phyloP scores from a whole-genome alignment of 495 filamentous ascomycete species.

The Thozetella sp. region DNA sequence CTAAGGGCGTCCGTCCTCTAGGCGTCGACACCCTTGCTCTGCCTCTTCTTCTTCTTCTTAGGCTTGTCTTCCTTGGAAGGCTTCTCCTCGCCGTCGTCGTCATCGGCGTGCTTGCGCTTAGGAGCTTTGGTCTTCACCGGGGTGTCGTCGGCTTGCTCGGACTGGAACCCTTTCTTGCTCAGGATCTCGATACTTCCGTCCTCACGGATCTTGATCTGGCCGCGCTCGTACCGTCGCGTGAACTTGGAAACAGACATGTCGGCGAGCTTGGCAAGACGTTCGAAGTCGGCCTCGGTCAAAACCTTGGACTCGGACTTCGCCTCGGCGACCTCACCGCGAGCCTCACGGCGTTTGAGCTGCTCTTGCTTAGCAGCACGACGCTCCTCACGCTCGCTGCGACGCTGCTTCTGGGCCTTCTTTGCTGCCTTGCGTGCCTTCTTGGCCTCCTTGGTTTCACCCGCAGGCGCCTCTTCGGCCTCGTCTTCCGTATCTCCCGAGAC shows the following conservation, averaged over 20 bases:
- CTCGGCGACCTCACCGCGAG: neutral
- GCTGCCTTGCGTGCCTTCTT: slow-evolving; percentile 22
- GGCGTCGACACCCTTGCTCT: slow-evolving; percentile 32
- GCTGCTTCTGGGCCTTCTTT: slow-evolving; percentile 48
- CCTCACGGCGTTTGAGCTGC: slow-evolving; percentile 13
- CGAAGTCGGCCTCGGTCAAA: slow-evolving; percentile 50
- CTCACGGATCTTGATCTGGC: slow-evolving; percentile 61
- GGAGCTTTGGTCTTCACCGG: slow-evolving; percentile 35
- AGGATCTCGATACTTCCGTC: slow-evolving; percentile 59
- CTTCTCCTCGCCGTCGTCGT: slow-evolving; percentile 22
- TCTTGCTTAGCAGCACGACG: slow-evolving; percentile 33
- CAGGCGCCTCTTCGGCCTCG: slow-evolving; percentile 41
- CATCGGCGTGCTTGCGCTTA: slow-evolving; percentile 41
- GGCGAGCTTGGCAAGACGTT: slow-evolving; percentile 57
- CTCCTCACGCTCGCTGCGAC: slow-evolving; percentile 10
- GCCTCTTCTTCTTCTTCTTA: slow-evolving; percentile 52
- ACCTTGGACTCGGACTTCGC: slow-evolving; percentile 26
- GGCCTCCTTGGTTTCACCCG: slow-evolving; percentile 24
- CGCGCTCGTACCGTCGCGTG: slow-evolving; percentile 62
- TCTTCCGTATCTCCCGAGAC: slow-evolving; percentile 13
- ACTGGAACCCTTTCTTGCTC: slow-evolving; percentile 70
- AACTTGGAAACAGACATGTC: slow-evolving; percentile 69
- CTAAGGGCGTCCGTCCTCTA: too few species aligned
- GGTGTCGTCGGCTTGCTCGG: slow-evolving; percentile 43
- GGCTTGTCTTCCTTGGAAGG: slow-evolving; percentile 36